Evolutionary conservation across 2,329 filamentous ascomycete genomes (phyloP), one percentile per base, ranked within the genome.

Genomic region (Hypocrella siamensis): DNA sequence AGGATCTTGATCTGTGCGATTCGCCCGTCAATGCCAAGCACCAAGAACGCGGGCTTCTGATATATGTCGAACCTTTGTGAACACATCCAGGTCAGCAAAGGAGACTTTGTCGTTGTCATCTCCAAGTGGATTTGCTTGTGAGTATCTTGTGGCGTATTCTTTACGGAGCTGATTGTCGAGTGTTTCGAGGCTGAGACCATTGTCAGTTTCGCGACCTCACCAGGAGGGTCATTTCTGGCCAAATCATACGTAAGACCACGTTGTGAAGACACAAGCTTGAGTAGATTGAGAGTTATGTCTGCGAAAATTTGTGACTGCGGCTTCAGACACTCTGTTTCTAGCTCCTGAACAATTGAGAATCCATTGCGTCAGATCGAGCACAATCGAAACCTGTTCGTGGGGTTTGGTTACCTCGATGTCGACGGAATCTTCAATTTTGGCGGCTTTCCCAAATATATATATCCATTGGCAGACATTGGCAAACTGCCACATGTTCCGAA

Each of bases 401-500:
- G 37, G 29, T 16, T 21, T 12, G 26, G 49, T 21, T 71, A 93
- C 90, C 61, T 96, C 86, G 41, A 94, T 80, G 48, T 88, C 84
- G 40, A 94, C 67, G 48, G 79, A 75, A 39, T 92, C 80, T 45
- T 90, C 79, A 42, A 96, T 81, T 60, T 93, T 94, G 52, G 93
- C 76, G 27, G 76, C 76, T 46, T 79, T 76, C 38, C 88, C 86
- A 54, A 98, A 98, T 26, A 88, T 72, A 52, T 78, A 81, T 38
- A 96, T 82, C 69, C 85, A 98, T 57, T 98, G 88, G 58, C 79
- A 85, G 6, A 96, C 61, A 47, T 85, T 88, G 38, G 88, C 83
- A 56, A 96, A 94, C 54, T 94, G 81, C 86, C 88, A 96, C 67
- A 82, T 85, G 51, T 82, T 90, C 40, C 88, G 75, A 42, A 96